Percentiles rank a stretch among this genome's conserved stretches.
phyloP scores from a whole-genome alignment of 2,329 filamentous ascomycete species.

The Remersonia thermophila region DNA sequence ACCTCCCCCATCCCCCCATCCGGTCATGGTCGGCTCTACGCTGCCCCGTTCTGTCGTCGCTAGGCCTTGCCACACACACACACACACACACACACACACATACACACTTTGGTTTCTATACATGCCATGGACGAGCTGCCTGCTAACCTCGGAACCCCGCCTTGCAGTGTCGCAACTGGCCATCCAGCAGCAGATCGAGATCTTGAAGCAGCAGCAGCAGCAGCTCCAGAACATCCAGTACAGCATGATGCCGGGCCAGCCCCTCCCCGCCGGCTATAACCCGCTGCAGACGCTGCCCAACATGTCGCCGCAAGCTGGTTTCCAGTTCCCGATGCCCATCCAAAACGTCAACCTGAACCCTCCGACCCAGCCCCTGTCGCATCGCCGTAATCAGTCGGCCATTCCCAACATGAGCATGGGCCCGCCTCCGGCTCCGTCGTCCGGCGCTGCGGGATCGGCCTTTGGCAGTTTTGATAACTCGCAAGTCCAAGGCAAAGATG shows the following conservation, averaged over 20 bases:
- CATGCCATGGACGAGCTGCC: not conserved
- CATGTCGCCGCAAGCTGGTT: conserved; percentile 66
- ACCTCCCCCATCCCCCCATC: no score
- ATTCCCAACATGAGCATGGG: conserved; percentile 66
- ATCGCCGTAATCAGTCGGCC: conserved; percentile 96
- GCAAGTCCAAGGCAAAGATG: conserved; percentile 50
- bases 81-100: no score
- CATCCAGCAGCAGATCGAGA: conserved; percentile 95
- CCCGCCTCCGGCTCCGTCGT: conserved; percentile 79
- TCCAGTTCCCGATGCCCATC: conserved; percentile 77
- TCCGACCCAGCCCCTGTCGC: conserved; percentile 66
- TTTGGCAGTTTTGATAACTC: conserved; percentile 70
- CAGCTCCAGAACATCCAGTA: conserved; percentile 94
- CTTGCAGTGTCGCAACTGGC: conserved; percentile 83
- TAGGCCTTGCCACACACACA: no score
- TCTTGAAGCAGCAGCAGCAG: conserved; percentile 94
- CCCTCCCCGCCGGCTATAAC: conserved; percentile 60
- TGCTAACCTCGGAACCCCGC: conserved; percentile 14
- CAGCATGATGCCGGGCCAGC: conserved; percentile 82
- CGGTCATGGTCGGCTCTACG: no score
- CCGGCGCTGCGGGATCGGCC: conserved; percentile 64
- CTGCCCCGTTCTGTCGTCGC: no score
- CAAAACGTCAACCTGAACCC: conserved; percentile 63
- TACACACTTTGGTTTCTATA: no score
- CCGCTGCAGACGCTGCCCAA: conserved; percentile 71